Conservation (phyloP, 1,284 basidiomycete species). For the Sanghuangporus baumii region DNA sequence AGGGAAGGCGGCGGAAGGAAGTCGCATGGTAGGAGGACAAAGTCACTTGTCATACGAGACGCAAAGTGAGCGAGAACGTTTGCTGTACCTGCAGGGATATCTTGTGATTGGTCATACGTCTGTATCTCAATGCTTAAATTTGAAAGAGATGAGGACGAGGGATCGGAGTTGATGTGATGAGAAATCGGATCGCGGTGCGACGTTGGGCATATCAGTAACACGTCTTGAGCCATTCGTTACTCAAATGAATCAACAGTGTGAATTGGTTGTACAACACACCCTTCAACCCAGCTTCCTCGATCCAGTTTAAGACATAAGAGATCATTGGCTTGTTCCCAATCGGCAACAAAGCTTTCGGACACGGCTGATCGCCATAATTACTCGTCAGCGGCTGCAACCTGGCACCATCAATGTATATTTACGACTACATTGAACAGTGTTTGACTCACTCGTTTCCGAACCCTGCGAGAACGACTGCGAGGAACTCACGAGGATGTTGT, state of each 20-base stretch:
- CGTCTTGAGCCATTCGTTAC: conserved; percentile 45
- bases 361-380: conserved; percentile 68
- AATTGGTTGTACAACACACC: conserved; percentile 41
- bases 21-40: conserved; percentile 89
- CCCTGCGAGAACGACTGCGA: conserved; percentile 80
- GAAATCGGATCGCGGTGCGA: conserved; percentile 69
- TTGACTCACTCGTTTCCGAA: conserved; percentile 79
- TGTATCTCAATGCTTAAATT: conserved; percentile 68
- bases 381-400: conserved; percentile 71
- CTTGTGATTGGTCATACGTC: conserved; percentile 67
- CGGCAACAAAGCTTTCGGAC: conserved; percentile 81
- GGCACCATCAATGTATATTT: conserved; percentile 20
- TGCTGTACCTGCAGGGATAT: conserved; percentile 61
- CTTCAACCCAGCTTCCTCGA: conserved; percentile 81
- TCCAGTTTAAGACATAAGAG: conserved; percentile 79
- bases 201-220: conserved; percentile 79
- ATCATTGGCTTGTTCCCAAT: conserved; percentile 86
- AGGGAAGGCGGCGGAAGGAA: conserved; percentile 75
- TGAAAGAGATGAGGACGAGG: conserved; percentile 48
- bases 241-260: conserved; percentile 1
- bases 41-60: conserved; percentile 69
- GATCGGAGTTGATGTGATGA: conserved; percentile 73
- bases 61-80: conserved; percentile 66
- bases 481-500: conserved; percentile 63
- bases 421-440: conserved; percentile 19